Evolutionary conservation across 179 eudicot genomes (phyloP), one percentile per base, ranked within the genome.

Genomic region (Dionaea muscipula): DNA sequence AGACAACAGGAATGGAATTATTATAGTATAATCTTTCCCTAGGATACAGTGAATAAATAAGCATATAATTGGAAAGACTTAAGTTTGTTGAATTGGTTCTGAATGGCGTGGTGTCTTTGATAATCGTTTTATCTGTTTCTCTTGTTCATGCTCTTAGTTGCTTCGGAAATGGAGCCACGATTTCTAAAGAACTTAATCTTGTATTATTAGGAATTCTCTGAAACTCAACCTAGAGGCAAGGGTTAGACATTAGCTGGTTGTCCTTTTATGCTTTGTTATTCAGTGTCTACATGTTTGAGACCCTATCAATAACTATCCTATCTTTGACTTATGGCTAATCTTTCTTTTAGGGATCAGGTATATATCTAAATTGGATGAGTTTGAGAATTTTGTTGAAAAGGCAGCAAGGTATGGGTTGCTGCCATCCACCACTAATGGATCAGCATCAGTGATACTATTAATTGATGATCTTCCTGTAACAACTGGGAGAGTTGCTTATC

Each of bases 391-490:
- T 65, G 83, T 84, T 21, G 94, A 87, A 43, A 78, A 80, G 66
- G 78, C 71, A 53, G 79, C 94, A 68, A 91, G 82, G 71, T 91
- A 80, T 61, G 89, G 94, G 62, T 53, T 79, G 59, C 75, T 82
- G 62, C 61, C 86, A 23, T 67, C 83, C 20, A 66, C 81, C 43
- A 36, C 41, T 53, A 59, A 41, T 9, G 68, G 59, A 41, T 62
- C 83, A 44, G 70, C 60, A 53, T 53, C 68, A 12, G 51, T 81
- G 47, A 58, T 87, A 59, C 79, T 91, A 18, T 60, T 91, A 60
- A 76, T 91, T 75, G 98, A 91, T 77, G 98, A 91, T 73, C 84
- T 91, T 65, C 98, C 98, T 50, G 65, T 82, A 55, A 74, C 75
- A 18, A 77, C 72, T 69, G 96, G 93, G 47, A 84, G 74, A 68